These are phyloP conservation scores for Xylaria palmicola DNA, from an alignment of 495 filamentous ascomycete genomes.

Conservation along the genomic window DNA sequence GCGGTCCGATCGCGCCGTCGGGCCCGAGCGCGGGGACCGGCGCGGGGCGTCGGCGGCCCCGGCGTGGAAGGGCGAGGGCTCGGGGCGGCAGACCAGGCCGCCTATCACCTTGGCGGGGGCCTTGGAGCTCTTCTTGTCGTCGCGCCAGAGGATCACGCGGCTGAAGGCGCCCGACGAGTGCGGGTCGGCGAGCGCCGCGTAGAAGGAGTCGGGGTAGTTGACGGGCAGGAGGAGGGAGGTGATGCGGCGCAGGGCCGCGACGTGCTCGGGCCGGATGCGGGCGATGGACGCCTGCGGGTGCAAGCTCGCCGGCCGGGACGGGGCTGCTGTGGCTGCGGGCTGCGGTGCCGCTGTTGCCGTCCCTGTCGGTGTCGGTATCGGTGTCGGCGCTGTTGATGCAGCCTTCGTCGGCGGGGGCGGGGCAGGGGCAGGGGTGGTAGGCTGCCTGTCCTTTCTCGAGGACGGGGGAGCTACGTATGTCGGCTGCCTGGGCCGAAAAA, in stretches of 20 bases:
- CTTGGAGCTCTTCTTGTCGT: conserved; percentile 29
- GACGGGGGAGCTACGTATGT: conserved; percentile 41
- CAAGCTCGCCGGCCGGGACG: conserved; percentile 31
- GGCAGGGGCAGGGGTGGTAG: conserved; percentile 24
- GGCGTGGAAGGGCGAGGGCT: conserved; percentile 43
- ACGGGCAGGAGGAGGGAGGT: conserved; percentile 84
- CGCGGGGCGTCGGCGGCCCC: conserved; percentile 8
- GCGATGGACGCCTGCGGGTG: conserved; percentile 56
- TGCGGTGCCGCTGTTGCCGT: conserved; percentile 19
- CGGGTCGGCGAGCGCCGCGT: conserved; percentile 70
- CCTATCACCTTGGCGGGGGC: conserved; percentile 65
- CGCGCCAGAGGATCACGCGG: conserved; percentile 63
- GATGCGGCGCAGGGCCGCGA: conserved; percentile 75
- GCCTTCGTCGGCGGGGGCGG: conserved; percentile 8
- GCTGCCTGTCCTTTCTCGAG: conserved; percentile 16
- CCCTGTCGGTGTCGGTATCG: conserved; percentile 13
- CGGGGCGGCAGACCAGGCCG: conserved; percentile 79
- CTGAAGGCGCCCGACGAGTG: conserved; percentile 67
- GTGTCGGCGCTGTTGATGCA: conserved; percentile 20
- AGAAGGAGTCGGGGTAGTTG: conserved; percentile 84
- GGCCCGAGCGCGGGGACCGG: conserved; percentile 11
- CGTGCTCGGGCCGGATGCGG: conserved; percentile 57
- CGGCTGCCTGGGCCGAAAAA: conserved; percentile 44
- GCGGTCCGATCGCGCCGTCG: background rate
- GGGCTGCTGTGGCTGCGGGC: conserved; percentile 39